A percentile compares a stretch with the other conserved stretches of the same genome.
Evolutionary conservation across 2,329 filamentous ascomycete genomes (phyloP).

Genomic region (Penicillium sp.): DNA sequence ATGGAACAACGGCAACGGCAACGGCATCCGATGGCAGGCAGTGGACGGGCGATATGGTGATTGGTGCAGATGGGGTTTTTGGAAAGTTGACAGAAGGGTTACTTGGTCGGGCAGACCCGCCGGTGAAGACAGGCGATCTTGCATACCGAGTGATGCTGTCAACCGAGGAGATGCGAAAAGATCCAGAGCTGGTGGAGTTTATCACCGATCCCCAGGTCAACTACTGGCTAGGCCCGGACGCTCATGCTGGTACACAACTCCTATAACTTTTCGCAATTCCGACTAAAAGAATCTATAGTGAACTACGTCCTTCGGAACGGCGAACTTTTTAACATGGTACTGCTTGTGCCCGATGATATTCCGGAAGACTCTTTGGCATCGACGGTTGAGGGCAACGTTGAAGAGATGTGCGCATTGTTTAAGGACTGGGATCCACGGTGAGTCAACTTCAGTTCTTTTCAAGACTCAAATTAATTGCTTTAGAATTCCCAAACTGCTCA

Average conservation of each 20-base stretch:
- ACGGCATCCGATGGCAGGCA: constrained; percentile 27
- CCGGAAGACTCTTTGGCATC: constrained; percentile 53
- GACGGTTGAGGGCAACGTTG: constrained; percentile 51
- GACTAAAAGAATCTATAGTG: constrained; percentile 32
- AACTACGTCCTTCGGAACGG: constrained; percentile 63
- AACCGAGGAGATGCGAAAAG: constrained; percentile 50
- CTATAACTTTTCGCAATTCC: neutral
- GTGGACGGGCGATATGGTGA: constrained; percentile 27
- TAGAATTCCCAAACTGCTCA: constrained; percentile 56
- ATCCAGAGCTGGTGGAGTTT: constrained; percentile 48
- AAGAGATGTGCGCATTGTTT: constrained; percentile 57
- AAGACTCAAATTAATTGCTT: neutral
- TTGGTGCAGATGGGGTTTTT: constrained; percentile 32
- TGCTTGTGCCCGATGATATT: constrained; percentile 65
- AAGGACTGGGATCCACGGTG: constrained; percentile 59
- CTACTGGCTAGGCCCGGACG: constrained; percentile 56
- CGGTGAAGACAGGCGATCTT: constrained; percentile 56
- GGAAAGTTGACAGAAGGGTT: constrained; percentile 46
- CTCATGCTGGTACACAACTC: constrained; percentile 43
- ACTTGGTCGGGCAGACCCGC: constrained; percentile 47
- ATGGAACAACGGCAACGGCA: constrained; percentile 40
- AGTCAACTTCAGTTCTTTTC: neutral
- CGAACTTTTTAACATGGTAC: constrained; percentile 51
- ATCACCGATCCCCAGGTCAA: constrained; percentile 52
- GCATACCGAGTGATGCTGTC: constrained; percentile 57